A percentile compares a stretch with the other conserved stretches of the same genome.
Evolutionary conservation across 2,329 filamentous ascomycete species (phyloP).

Genomic region (Cercospora citrullina): DNA sequence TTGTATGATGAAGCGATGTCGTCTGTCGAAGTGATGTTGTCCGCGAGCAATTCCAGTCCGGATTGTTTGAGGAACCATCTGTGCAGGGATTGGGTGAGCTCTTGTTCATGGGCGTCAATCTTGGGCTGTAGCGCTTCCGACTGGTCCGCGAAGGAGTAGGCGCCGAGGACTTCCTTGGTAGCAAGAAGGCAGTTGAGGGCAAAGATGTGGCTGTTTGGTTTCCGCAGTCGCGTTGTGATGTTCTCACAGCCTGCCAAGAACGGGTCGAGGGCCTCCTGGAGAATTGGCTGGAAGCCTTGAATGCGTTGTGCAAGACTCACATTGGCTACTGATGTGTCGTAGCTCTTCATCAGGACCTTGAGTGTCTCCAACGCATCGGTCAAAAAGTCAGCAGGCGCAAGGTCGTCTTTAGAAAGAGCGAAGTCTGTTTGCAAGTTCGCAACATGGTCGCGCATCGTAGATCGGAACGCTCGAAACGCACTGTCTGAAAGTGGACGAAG

Average conservation of each 20-base stretch:
- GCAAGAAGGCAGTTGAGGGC: slow-evolving; percentile 69
- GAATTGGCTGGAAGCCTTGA: slow-evolving; percentile 70
- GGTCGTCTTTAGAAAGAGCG: slow-evolving; percentile 68
- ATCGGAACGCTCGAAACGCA: slow-evolving; percentile 78
- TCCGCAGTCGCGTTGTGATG: slow-evolving; percentile 61
- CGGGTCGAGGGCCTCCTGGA: slow-evolving; percentile 80
- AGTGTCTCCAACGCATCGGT: slow-evolving; percentile 77
- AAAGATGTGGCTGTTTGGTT: slow-evolving; percentile 67
- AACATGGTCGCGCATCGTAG: slow-evolving; percentile 77
- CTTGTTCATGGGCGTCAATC: slow-evolving; percentile 39
- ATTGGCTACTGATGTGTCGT: slow-evolving; percentile 74
- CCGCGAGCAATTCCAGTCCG: slow-evolving; percentile 57
- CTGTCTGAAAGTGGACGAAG: slow-evolving; percentile 70
- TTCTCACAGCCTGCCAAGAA: slow-evolving; percentile 76
- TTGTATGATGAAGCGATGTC: slow-evolving; percentile 33
- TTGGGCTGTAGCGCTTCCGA: slow-evolving; percentile 33
- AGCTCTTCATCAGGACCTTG: slow-evolving; percentile 76
- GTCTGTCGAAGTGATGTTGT: slow-evolving; percentile 34
- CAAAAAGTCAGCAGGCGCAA: slow-evolving; percentile 77
- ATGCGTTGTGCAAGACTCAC: slow-evolving; percentile 54
- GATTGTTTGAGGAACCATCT: slow-evolving; percentile 73
- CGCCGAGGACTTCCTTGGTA: slow-evolving; percentile 56
- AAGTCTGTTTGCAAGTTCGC: slow-evolving; percentile 72
- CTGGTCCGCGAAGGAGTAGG: slow-evolving; percentile 63
- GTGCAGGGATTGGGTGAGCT: slow-evolving; percentile 59